Evolutionary conservation across 2,329 filamentous ascomycete genomes (phyloP), one percentile per base, ranked within the genome.

Genomic region (Diaporthe sp.): DNA sequence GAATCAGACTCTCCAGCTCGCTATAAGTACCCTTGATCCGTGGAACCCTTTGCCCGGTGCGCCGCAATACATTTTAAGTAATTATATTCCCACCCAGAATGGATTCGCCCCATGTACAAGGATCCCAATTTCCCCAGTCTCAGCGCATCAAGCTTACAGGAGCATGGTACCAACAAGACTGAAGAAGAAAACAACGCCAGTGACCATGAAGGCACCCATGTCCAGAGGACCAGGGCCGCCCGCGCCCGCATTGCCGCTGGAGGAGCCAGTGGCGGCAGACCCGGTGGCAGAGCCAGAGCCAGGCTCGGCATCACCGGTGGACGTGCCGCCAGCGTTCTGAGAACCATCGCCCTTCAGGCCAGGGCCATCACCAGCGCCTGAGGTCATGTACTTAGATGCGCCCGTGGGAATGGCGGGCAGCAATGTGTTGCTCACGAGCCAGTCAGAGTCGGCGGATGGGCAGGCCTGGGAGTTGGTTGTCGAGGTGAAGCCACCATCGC

Each of bases 271-370:
- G 83, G 81, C 78, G 31, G 84, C 79, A n/a, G 84, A 84, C 15
- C 82, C 81, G 7, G 81, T 81, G 68, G 83, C 81, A 25, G 81
- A 82, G 46, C 84, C 85, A 42, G 85, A 86, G 51, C 85, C 85
- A 34, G 85, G 81, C 1, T 79, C 61, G 49, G 85, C 84, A 71
- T 83, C 83, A 49, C 84, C 85, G 22, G 87, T 88, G 53, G 88
- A 87, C 25, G 86, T 86, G 60, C 85, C 86, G 8, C 83, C 85
- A 15, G 87, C 85, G 68, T 88, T 85, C 84, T 91, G 90, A 31
- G 90, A 92, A 34, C 90, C 90, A 28, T 81, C 79, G 8, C 89
- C 89, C 4, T 82, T 82, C 22, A 91, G 85, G 78, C 90, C 90
- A 17, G 89, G 88, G 2, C 89, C 90, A 2, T 81, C 79, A 46